Percentiles rank a stretch among this genome's conserved stretches.
Evolutionary conservation across 257 asterid species (phyloP).

Genomic region (Galeopsis tetrahit): DNA sequence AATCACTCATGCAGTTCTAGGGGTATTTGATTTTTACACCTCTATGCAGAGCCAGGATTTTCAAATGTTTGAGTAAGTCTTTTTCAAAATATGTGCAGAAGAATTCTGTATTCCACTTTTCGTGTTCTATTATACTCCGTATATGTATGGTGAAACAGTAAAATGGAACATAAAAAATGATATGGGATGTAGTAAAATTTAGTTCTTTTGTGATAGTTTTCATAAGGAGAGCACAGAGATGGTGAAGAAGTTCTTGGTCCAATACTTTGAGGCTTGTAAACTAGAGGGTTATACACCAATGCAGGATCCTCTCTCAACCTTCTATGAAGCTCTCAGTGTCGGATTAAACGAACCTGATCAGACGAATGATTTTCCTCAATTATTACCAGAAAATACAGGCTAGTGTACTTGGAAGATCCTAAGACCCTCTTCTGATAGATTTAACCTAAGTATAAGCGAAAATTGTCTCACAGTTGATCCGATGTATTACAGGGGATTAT

Average conservation of each 20-base stretch:
- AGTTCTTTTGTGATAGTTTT: slow-evolving; percentile 44
- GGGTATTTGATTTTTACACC: slow-evolving; percentile 38
- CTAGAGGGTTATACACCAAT: slow-evolving; percentile 57
- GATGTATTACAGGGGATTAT: slow-evolving; percentile 32
- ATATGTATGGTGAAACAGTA: too few species aligned
- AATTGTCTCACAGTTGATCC: neutral
- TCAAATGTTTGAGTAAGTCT: slow-evolving; percentile 63
- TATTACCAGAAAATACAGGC: slow-evolving; percentile 46
- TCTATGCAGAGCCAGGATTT: slow-evolving; percentile 41
- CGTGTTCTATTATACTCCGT: too few species aligned
- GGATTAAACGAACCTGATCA: slow-evolving; percentile 44
- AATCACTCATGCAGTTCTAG: slow-evolving; percentile 66
- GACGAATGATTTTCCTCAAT: slow-evolving; percentile 35
- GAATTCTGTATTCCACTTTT: too few species aligned
- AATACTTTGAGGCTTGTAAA: slow-evolving; percentile 63
- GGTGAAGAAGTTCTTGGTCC: slow-evolving; percentile 68
- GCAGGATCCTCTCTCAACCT: slow-evolving; percentile 63
- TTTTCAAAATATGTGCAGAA: too few species aligned
- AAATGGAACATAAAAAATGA: neutral
- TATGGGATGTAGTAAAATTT: neutral
- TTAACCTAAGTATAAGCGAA: neutral
- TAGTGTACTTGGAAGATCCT: neutral
- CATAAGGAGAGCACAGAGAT: slow-evolving; percentile 44
- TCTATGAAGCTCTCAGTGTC: slow-evolving; percentile 66
- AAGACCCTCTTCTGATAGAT: neutral